These are phyloP conservation scores for Claviceps digitariae DNA, from an alignment of 2,329 filamentous ascomycete genomes.

Conservation along the genomic window DNA sequence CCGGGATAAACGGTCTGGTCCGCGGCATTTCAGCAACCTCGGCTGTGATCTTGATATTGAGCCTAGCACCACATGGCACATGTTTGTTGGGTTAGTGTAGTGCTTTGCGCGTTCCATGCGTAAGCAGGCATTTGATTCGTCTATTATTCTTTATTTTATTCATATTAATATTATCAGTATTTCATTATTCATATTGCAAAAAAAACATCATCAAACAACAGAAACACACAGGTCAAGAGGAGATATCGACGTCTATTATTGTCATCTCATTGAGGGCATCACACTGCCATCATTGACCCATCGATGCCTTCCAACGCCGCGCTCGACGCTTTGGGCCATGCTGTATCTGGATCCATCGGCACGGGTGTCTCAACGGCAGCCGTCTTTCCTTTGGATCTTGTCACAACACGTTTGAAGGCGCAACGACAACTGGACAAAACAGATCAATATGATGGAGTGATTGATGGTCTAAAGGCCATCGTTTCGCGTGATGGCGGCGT, in stretches of 20 bases:
- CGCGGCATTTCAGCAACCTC: not conserved
- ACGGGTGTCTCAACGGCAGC: slow-evolving; percentile 66
- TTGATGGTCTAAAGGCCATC: slow-evolving; percentile 59
- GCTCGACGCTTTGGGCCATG: slow-evolving; percentile 69
- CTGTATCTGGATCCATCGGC: slow-evolving; percentile 63
- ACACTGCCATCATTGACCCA: not conserved
- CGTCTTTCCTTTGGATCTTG: slow-evolving; percentile 70
- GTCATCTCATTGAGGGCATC: not conserved
- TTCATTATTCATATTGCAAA: not conserved
- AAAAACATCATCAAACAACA: not conserved
- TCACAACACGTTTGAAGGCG: slow-evolving; percentile 71
- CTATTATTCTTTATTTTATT: too few species aligned
- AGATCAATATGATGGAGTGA: slow-evolving; percentile 47
- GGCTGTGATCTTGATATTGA: not conserved
- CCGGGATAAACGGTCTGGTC: not conserved
- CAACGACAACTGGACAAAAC: slow-evolving; percentile 44
- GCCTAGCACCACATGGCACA: not conserved
- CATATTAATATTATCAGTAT: too few species aligned
- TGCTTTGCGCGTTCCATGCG: too few species aligned
- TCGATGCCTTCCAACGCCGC: slow-evolving; percentile 20
- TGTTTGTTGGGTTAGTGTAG: too few species aligned
- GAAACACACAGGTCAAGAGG: not conserved
- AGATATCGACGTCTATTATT: not conserved
- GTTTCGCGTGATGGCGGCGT: slow-evolving; percentile 57
- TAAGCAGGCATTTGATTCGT: too few species aligned